Percentiles rank a stretch among this genome's conserved stretches.
These are phyloP conservation scores for Wickerhamomyces alni DNA, from an alignment of 805 yeast species.

Conservation along the genomic window DNA sequence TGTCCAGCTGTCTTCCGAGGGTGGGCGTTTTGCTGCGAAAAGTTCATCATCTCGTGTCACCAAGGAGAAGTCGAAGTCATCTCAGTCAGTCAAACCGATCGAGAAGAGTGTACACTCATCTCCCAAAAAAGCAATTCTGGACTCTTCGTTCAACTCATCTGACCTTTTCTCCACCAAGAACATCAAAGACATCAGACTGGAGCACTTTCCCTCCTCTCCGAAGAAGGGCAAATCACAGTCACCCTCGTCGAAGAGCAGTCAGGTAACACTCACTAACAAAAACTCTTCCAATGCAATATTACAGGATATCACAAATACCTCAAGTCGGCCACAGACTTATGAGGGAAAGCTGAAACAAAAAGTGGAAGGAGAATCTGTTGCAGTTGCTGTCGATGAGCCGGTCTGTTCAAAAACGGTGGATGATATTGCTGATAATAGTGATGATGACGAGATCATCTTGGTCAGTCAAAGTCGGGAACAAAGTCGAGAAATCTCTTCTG, in stretches of 20 bases:
- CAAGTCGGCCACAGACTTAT: background rate
- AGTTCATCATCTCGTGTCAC: background rate
- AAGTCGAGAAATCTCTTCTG: background rate
- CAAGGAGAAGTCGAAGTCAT: background rate
- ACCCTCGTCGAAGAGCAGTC: background rate
- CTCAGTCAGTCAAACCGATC: background rate
- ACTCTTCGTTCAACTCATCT: constrained; percentile 17
- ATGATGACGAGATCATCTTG: constrained; percentile 17
- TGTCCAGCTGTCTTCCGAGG: constrained; percentile 13
- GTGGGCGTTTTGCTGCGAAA: constrained; percentile 5
- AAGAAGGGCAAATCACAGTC: background rate
- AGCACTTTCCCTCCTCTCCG: background rate
- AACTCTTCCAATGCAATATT: constrained; percentile 2
- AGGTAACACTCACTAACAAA: background rate
- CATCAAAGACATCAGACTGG: constrained; percentile 4
- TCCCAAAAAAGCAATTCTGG: constrained; percentile 10
- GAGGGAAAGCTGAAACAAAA: too few species aligned
- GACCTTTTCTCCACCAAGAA: constrained; percentile 15
- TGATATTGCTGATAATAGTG: constrained; percentile 4
- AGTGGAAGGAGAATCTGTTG: background rate
- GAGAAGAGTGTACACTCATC: constrained; percentile 1
- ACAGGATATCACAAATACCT: constrained; percentile 12
- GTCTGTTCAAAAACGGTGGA: too few species aligned
- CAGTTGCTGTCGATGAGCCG: background rate
- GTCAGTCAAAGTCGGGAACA: constrained; percentile 18